Evolutionary conservation across 1,139 yeast species (phyloP), one percentile per base, ranked within the genome.

Genomic region (Geotrichum australiense): DNA sequence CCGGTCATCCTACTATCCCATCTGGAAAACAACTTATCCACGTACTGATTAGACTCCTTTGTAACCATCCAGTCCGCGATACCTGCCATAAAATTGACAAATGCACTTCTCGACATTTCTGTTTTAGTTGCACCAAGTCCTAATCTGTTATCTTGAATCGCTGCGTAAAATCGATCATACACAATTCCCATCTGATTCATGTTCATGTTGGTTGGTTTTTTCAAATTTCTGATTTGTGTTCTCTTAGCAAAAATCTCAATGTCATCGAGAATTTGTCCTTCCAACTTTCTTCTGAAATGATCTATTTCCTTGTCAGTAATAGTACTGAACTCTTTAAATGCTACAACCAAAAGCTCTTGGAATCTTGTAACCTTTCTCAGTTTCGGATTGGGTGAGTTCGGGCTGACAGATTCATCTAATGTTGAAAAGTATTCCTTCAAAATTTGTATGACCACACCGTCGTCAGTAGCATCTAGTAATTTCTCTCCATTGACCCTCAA

Each of bases 231-330:
- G 29, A 91, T 61, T 59, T 91, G 96, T 0, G 97, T 86, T 46
- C 96, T 72, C 60, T 91, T 91, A 32, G 93, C 94, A 65, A 91
- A 91, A 0, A 80, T 70, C 51, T 93, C 94, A 49, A 91, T 86
- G 47, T 91, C 89, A 53, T 76, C 84, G 55, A 84, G 76, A 39
- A 91, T 89, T 28, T 79, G 75, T 53, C 80, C 79, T 60, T 89
- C 80, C 58, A 78, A 80, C 55, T 74, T 81, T 32, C 73, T 68
- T 43, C 97, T 74, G 54, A 79, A 83, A 46, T 73, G 78, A 28
- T 71, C 71, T 38, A 93, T 78, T 59, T 77, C 70, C 1, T 77
- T 80, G 46, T 89, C 95, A 24, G 87, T 80, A 22, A 93, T 74
- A 8, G 76, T 77, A 8, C 83, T 70, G 59, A 93, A 93, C 58